These are phyloP conservation scores for Inga oerstediana DNA, from an alignment of 306 rosid genomes.

Conservation along the genomic window DNA sequence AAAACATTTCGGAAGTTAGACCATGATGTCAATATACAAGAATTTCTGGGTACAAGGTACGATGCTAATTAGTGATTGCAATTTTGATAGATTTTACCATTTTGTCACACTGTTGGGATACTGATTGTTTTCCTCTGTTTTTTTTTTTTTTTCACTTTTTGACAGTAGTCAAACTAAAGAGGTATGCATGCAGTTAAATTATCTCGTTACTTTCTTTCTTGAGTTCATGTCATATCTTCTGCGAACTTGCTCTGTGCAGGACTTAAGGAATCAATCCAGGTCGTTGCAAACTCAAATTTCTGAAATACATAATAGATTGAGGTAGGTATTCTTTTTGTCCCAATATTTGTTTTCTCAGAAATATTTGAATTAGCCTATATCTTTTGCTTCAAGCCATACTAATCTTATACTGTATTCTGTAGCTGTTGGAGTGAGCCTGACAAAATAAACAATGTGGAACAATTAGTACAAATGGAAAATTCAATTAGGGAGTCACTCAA, in stretches of 20 bases:
- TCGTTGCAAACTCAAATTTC: constrained; percentile 51
- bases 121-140: neutral
- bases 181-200: constrained; percentile 40
- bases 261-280: constrained; percentile 47
- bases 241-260: constrained; percentile 42
- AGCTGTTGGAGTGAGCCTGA: constrained; percentile 67
- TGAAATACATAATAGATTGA: constrained; percentile 58
- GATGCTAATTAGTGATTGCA: neutral
- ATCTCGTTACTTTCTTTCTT: constrained; percentile 1
- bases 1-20: constrained; percentile 85
- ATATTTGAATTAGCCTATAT: constrained; percentile 9
- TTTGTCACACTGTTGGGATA: neutral
- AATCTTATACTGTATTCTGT: constrained; percentile 38
- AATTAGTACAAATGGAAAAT: constrained; percentile 68
- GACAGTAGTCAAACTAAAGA: constrained; percentile 67
- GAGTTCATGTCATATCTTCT: neutral
- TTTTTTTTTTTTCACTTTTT: constrained; percentile 28
- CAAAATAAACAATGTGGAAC: constrained; percentile 62
- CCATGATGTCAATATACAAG: constrained; percentile 81
- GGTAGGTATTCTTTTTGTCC: constrained; percentile 39
- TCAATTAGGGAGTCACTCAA: constrained; percentile 60
- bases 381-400: constrained; percentile 16
- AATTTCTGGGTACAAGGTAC: constrained; percentile 78
- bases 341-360: neutral
- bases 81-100: neutral